Percentiles rank a stretch among this genome's conserved stretches.
Evolutionary conservation across 495 filamentous ascomycete species (phyloP).

Genomic region (Melanomma pulvis-pyrius): DNA sequence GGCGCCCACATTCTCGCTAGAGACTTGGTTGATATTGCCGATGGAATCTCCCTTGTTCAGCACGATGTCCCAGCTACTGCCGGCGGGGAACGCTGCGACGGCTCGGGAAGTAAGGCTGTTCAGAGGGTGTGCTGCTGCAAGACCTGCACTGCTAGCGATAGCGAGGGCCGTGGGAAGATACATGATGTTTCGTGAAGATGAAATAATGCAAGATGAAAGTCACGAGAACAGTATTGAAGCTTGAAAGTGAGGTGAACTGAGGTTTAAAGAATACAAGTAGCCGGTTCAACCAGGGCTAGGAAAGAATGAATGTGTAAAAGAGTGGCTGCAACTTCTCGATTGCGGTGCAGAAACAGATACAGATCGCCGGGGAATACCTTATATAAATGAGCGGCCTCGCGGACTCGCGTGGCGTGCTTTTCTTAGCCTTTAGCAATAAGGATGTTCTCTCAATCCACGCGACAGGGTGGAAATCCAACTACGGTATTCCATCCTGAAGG

Average conservation of each 20-base stretch:
- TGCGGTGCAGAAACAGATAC: conserved; percentile 2
- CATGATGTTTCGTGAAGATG: not conserved
- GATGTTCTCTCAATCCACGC: too few relatives aligned
- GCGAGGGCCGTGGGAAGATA: conserved; percentile 21
- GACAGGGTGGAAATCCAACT: not conserved
- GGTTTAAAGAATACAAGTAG: not conserved
- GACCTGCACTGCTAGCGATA: conserved; percentile 6
- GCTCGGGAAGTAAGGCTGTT: conserved; percentile 6
- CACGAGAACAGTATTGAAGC: not conserved
- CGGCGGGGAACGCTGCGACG: conserved; percentile 31
- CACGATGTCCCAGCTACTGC: conserved; percentile 40
- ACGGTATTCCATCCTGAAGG: not conserved
- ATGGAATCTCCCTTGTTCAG: conserved; percentile 52
- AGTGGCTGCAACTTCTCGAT: conserved; percentile 27
- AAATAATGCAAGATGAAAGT: not conserved
- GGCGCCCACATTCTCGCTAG: conserved; percentile 47
- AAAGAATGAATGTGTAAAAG: conserved; percentile 10
- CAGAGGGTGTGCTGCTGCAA: conserved; percentile 13
- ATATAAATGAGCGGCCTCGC: not conserved
- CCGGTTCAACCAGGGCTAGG: conserved; percentile 17
- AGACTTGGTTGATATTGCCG: conserved; percentile 40
- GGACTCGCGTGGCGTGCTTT: not conserved
- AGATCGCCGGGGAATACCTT: not conserved
- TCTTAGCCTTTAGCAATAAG: not conserved
- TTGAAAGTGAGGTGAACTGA: conserved; percentile 3